A percentile compares a stretch with the other conserved stretches of the same genome.
Evolutionary conservation across 495 filamentous ascomycete species (phyloP).

Genomic region (Penicillium samsonianum): DNA sequence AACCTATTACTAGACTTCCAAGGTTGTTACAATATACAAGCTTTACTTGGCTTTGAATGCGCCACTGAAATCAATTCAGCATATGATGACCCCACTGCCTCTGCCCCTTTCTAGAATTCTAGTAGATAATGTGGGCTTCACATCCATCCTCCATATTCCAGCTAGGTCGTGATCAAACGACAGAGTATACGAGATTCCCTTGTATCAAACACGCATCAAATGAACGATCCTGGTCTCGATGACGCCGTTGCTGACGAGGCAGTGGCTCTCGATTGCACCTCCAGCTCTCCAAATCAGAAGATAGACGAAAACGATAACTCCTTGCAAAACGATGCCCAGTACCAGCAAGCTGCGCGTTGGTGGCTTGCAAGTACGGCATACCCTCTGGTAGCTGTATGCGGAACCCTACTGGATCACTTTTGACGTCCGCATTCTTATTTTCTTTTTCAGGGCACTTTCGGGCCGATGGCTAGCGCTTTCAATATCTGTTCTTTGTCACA

Average conservation of each 20-base stretch:
- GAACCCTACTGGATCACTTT: not conserved
- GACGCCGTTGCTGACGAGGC: slow-evolving; percentile 53
- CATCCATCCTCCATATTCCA: no score
- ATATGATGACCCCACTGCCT: no score
- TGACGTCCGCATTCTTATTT: slow-evolving; percentile 1
- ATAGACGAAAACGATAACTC: slow-evolving; percentile 14
- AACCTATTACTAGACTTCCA: no score
- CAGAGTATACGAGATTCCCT: no score
- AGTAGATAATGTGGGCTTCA: no score
- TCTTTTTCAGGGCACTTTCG: slow-evolving; percentile 62
- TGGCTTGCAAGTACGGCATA: slow-evolving; percentile 68
- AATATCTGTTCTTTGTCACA: slow-evolving; percentile 74
- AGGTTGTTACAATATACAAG: no score
- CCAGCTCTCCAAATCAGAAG: slow-evolving; percentile 17
- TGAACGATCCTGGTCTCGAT: slow-evolving; percentile 64
- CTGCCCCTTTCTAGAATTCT: no score
- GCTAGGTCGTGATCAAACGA: no score
- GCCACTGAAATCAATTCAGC: no score
- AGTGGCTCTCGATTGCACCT: slow-evolving; percentile 44
- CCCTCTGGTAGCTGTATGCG: slow-evolving; percentile 66
- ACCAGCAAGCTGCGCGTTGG: slow-evolving; percentile 57
- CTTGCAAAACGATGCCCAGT: not conserved
- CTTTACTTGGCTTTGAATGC: no score
- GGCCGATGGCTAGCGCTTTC: slow-evolving; percentile 81
- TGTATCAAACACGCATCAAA: slow-evolving; percentile 19